phyloP scores from a whole-genome alignment of 345 rosid genomes.

The Linum usitatissimum region DNA sequence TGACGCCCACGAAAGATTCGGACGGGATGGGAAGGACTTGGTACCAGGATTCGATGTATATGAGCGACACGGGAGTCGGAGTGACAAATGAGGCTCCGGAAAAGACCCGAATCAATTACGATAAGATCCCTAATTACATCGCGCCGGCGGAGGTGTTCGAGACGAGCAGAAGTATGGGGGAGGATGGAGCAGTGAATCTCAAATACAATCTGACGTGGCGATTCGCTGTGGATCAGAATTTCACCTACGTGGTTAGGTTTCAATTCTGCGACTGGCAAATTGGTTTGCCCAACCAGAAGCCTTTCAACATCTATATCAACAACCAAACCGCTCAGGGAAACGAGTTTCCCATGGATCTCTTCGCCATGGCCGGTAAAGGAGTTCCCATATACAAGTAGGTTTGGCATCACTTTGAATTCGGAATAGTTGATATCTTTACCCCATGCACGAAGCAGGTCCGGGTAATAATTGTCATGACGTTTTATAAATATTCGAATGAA shows the following conservation, averaged over 20 bases:
- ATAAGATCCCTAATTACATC: conserved; percentile 22
- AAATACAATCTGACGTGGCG: conserved; percentile 62
- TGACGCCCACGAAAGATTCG: conserved; percentile 47
- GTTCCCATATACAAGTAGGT: conserved; percentile 23
- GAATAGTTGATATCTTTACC: too few relatives aligned
- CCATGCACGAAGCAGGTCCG: too few relatives aligned
- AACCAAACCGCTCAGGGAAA: conserved; percentile 41
- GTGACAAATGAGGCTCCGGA: conserved; percentile 9
- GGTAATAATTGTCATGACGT: too few relatives aligned
- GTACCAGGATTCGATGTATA: conserved; percentile 59
- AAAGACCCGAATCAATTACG: conserved; percentile 25
- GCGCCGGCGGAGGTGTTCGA: conserved; percentile 56
- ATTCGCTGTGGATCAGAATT: conserved; percentile 57
- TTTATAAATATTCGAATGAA: too few relatives aligned
- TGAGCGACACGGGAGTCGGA: conserved; percentile 38
- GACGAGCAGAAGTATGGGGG: conserved; percentile 56
- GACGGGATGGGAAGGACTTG: conserved; percentile 49
- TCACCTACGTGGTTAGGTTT: conserved; percentile 54
- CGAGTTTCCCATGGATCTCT: conserved; percentile 35
- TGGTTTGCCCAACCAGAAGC: conserved; percentile 41
- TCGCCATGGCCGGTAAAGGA: conserved; percentile 38
- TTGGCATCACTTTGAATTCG: too few relatives aligned
- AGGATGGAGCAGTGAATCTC: conserved; percentile 20
- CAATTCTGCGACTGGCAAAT: conserved; percentile 62
- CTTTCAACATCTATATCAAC: conserved; percentile 59